Evolutionary conservation across 139 green algal genomes (phyloP).

Genomic region (Tetradesmus obliquus): DNA sequence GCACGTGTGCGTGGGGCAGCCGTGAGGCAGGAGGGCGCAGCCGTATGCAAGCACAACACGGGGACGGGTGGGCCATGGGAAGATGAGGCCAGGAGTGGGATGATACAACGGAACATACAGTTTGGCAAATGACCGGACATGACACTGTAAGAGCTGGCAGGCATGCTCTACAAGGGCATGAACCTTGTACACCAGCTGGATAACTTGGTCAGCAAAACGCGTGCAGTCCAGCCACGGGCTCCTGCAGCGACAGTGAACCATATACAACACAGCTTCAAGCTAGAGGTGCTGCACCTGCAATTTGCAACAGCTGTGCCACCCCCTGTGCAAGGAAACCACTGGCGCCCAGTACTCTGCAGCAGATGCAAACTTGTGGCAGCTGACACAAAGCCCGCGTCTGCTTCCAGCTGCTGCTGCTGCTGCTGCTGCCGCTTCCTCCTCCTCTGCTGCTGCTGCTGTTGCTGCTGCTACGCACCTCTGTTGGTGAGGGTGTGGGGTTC

Average conservation of each 20-base stretch:
- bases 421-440: background rate
- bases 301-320: background rate
- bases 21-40: no score
- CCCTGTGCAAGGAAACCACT: background rate
- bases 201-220: no score
- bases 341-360: background rate
- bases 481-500: conserved; percentile 84
- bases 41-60: no score
- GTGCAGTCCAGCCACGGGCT: no score
- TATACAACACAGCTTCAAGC: no score
- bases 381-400: background rate
- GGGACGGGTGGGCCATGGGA: no score
- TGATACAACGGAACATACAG: no score
- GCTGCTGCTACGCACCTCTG: conserved; percentile 59
- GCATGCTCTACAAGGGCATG: background rate
- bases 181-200: background rate
- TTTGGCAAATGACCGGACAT: no score
- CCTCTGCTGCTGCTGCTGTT: background rate
- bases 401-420: background rate
- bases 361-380: background rate
- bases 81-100: no score
- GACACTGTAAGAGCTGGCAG: background rate
- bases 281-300: background rate
- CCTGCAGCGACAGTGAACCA: no score
- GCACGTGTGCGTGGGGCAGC: no score